phyloP scores from a whole-genome alignment of 1,284 basidiomycete genomes.

The Lentinula novae-zelandiae region DNA sequence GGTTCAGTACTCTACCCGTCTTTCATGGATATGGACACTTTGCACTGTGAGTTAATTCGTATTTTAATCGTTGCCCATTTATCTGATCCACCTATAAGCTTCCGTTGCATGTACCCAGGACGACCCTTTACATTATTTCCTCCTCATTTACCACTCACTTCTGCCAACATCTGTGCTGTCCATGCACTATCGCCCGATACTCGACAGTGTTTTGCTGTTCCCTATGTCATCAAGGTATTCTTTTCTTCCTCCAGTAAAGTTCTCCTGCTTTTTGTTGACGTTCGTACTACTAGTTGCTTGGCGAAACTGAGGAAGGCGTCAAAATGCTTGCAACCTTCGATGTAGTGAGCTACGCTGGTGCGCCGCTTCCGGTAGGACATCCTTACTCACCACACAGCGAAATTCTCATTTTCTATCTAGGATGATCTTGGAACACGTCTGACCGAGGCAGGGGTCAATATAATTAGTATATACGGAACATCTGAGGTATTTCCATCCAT shows the following conservation, averaged over 20 bases:
- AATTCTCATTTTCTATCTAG: conserved; percentile 18
- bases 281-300: conserved; percentile 39
- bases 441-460: conserved; percentile 44
- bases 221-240: conserved; percentile 28
- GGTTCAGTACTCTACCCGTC: conserved; percentile 43
- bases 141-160: conserved; percentile 47
- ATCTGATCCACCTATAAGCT: conserved; percentile 45
- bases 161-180: conserved; percentile 40
- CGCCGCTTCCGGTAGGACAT: conserved; percentile 29
- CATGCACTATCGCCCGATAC: conserved; percentile 25
- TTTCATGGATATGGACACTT: conserved; percentile 47
- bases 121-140: conserved; percentile 39
- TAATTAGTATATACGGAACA: conserved; percentile 54
- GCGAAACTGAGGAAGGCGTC: conserved; percentile 45
- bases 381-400: conserved; percentile 14
- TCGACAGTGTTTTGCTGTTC: conserved; percentile 27
- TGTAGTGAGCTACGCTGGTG: conserved; percentile 47
- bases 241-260: conserved; percentile 29
- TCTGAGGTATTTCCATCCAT: conserved; percentile 27
- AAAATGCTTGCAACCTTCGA: conserved; percentile 43
- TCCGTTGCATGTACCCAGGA: conserved; percentile 27
- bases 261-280: conserved; percentile 33
- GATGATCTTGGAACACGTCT: conserved; percentile 56
- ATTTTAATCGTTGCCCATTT: conserved; percentile 36
- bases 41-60: conserved; percentile 30